A percentile compares a stretch with the other conserved stretches of the same genome.
Evolutionary conservation across 2,329 filamentous ascomycete genomes (phyloP).

Genomic region (Phyllosticta ampelicida): DNA sequence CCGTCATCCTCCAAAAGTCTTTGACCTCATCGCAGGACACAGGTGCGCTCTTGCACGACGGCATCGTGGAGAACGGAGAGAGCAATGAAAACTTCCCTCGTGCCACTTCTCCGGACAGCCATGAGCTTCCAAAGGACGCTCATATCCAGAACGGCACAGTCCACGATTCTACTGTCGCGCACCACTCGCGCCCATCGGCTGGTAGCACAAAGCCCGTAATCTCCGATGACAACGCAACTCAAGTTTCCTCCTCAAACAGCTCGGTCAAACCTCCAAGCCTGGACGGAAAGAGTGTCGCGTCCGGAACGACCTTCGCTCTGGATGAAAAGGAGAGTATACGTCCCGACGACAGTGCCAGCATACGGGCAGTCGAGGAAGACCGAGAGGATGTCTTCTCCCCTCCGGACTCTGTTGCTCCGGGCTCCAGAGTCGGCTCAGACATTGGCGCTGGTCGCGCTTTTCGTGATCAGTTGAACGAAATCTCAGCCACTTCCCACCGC

Average conservation of each 20-base stretch:
- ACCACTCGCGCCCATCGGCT: neutral
- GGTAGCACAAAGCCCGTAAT: conserved; percentile 8
- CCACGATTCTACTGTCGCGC: conserved; percentile 2
- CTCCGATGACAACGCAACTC: conserved; percentile 35
- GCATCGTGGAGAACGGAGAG: conserved; percentile 1
- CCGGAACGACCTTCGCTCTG: conserved; percentile 87
- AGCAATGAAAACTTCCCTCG: neutral
- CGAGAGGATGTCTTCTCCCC: conserved; percentile 68
- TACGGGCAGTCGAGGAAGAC: conserved; percentile 72
- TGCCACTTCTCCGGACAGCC: neutral
- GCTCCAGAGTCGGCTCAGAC: conserved; percentile 74
- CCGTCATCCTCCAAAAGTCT: conserved; percentile 15
- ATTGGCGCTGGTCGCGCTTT: conserved; percentile 49
- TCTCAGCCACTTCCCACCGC: conserved; percentile 33
- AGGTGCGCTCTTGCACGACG: neutral
- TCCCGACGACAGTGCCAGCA: conserved; percentile 90
- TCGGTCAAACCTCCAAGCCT: conserved; percentile 79
- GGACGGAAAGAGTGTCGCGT: conserved; percentile 89
- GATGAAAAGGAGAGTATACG: conserved; percentile 94
- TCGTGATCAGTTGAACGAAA: conserved; percentile 46
- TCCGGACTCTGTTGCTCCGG: conserved; percentile 62
- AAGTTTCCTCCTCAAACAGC: conserved; percentile 43
- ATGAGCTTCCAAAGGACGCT: conserved; percentile 4
- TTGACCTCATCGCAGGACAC: conserved; percentile 12
- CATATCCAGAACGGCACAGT: conserved; percentile 8